phyloP scores from a whole-genome alignment of 2,329 filamentous ascomycete genomes.

The Passalora sequoiae region DNA sequence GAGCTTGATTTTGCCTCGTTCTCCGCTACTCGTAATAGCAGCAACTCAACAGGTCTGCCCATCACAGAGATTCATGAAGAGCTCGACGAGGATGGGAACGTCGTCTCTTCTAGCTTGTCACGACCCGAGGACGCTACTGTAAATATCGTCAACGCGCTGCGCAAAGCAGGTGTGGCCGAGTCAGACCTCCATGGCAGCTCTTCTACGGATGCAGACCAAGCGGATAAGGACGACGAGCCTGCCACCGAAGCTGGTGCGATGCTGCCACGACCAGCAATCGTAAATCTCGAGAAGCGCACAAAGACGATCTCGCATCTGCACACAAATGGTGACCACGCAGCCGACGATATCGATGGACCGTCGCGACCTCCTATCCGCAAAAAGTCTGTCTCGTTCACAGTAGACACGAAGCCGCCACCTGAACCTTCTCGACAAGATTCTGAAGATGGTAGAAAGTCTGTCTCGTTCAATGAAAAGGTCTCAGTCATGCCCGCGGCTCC shows the following conservation, averaged over 20 bases:
- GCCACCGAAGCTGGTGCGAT: conserved; percentile 8
- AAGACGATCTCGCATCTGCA: conserved; percentile 2
- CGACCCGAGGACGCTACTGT: conserved; percentile 62
- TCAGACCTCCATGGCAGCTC: conserved; percentile 23
- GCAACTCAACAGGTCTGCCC: conserved; percentile 61
- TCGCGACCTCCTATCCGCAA: conserved; percentile 27
- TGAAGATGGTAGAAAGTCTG: conserved; percentile 32
- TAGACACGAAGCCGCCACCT: conserved; percentile 52
- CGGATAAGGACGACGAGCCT: conserved; percentile 11
- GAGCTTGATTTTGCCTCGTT: conserved; percentile 44
- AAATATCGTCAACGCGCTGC: conserved; percentile 65
- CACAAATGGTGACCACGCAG: conserved; percentile 2
- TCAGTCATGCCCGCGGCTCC: conserved; percentile 32
- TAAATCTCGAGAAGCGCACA: conserved; percentile 6
- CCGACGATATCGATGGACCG: no score
- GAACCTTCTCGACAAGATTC: conserved; percentile 29
- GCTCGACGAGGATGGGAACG: conserved; percentile 82
- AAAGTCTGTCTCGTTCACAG: conserved; percentile 60
- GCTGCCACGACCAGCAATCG: conserved; percentile 13
- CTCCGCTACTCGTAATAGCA: conserved; percentile 35
- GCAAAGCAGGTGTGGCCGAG: conserved; percentile 63
- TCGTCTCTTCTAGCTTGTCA: conserved; percentile 54
- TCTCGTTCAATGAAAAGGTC: conserved; percentile 35
- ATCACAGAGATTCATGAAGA: conserved; percentile 90
- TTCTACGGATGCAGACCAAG: conserved; percentile 1